Base-by-base conservation (phyloP, 2,329 filamentous ascomycete genomes). In the Leptographium lundbergii region DNA sequence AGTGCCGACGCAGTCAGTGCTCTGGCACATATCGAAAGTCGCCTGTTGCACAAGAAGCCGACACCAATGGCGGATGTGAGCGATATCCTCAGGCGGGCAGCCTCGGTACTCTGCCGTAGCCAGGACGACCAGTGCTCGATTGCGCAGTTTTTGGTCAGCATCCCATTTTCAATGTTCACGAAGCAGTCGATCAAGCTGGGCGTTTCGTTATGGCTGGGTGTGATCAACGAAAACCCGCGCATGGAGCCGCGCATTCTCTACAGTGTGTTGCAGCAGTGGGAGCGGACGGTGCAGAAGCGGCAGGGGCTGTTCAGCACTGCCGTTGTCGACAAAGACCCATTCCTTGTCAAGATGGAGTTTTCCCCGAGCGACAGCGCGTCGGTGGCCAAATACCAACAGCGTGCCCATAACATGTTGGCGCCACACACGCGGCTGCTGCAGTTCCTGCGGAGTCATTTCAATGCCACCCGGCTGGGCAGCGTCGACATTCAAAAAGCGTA, bases 161-260 rank as follows among this genome's bases (percentile, higher is more conserved):
- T 99, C 61, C 95, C 94, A 0, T 99, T 99, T 71, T 82, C 84
- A 48, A 82, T 96, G 54, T 97, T 99, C 70, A 95, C 88, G 6
- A 96, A 95, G 70, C 88, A 95, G 67, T 94, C 91, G 2, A 94
- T 99, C 69, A 95, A 96, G 69, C 82, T 97, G 56, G 95, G 94
- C 6, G 88, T 96, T 42, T 96, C 94, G 4, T 76, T 99, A 7
- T 99, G 94, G 94, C 84, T 96, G 61, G 94, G 94, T 29, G 89
- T 97, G 17, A 95, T 97, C 67, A 94, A 97, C 66, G 94, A 99
- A 70, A 97, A 96, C 67, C 89, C 91, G 3, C 81, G 82, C 59
- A 86, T 96, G 72, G 91, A 96, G 70, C 82, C 92, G 10, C 85
- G 91, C 61, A 84, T 99, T 59, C 74, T 99, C 36, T 85, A 85